Evolutionary conservation across 306 rosid genomes (phyloP).

Genomic region (Fragaria ananassa): DNA sequence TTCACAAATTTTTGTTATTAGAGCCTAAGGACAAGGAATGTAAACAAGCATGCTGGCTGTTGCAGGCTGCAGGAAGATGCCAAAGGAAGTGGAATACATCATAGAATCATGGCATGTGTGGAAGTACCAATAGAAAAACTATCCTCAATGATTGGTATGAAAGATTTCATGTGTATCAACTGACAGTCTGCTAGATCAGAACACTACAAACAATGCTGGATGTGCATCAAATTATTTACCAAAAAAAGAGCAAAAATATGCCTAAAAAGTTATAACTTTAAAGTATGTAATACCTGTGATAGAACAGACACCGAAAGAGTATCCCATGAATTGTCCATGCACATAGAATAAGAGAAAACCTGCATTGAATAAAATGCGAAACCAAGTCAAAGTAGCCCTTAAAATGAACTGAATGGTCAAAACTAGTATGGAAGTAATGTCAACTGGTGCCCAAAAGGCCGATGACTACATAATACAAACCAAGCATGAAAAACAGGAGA

Average conservation of each 20-base stretch:
- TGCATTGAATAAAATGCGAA: slow-evolving; percentile 45
- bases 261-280: background rate
- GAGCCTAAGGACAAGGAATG: background rate
- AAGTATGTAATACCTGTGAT: slow-evolving; percentile 57
- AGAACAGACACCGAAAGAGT: slow-evolving; percentile 68
- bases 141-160: background rate
- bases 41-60: background rate
- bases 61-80: slow-evolving; percentile 7
- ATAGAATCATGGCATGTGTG: background rate
- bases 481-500: background rate
- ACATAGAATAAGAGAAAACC: slow-evolving; percentile 79
- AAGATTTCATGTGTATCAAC: background rate
- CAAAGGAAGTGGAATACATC: background rate
- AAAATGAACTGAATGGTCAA: background rate
- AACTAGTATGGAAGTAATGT: background rate
- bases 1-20: background rate
- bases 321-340: slow-evolving; percentile 73
- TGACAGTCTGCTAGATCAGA: background rate
- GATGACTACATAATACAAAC: background rate
- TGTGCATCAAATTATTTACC: background rate
- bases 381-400: slow-evolving; percentile 16
- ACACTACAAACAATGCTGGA: background rate
- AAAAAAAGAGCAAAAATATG: background rate
- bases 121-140: background rate
- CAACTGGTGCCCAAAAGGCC: background rate